Evolutionary conservation across 164 flowering plant species (phyloP).

Genomic region (Dillenia turbinata): DNA sequence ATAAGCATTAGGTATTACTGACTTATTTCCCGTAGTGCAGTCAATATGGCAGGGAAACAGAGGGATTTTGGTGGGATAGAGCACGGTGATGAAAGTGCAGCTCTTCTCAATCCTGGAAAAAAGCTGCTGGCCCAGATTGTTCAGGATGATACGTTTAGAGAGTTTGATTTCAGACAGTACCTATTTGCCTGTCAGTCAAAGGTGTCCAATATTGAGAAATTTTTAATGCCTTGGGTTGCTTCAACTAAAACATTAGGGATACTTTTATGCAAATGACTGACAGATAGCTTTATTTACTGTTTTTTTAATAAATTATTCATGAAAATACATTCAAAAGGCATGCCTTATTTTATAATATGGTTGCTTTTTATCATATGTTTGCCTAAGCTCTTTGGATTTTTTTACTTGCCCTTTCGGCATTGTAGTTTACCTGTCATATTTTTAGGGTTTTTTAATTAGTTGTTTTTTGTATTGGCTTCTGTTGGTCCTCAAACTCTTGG

Average conservation of each 20-base stretch:
- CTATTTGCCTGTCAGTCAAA: constrained; percentile 92
- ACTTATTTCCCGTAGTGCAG: constrained; percentile 34
- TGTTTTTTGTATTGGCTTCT: no score
- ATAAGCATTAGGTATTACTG: neutral
- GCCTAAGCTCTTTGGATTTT: no score
- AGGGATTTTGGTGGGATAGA: constrained; percentile 88
- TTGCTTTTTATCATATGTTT: no score
- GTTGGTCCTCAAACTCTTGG: no score
- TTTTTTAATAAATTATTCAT: no score
- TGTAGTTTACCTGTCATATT: no score
- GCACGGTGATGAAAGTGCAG: constrained; percentile 85
- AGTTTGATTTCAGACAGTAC: constrained; percentile 96
- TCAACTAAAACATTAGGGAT: neutral
- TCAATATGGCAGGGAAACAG: constrained; percentile 53
- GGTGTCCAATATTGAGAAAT: constrained; percentile 39
- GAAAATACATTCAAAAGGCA: no score
- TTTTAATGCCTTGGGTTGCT: neutral
- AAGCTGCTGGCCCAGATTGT: constrained; percentile 78
- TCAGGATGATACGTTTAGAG: constrained; percentile 95
- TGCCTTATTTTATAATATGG: no score
- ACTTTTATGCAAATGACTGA: no score
- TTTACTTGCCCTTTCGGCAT: no score
- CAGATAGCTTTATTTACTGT: no score
- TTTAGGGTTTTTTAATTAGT: no score
- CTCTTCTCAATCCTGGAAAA: constrained; percentile 65